These are phyloP conservation scores for Hawksworthiomyces lignivorus DNA, from an alignment of 2,329 filamentous ascomycete genomes.

Conservation along the genomic window DNA sequence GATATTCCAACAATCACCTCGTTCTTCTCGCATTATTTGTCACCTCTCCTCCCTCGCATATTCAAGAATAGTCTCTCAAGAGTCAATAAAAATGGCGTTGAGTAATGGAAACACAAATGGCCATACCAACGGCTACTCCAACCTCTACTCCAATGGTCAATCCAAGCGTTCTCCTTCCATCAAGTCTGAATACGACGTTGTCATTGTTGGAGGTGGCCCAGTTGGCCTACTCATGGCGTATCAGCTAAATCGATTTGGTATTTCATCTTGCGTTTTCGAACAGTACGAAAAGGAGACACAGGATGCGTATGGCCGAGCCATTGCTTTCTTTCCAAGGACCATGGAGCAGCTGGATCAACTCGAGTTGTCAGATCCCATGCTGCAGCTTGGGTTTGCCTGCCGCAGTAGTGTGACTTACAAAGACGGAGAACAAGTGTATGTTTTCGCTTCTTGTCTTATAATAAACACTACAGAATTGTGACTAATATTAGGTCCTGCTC, in stretches of 20 bases:
- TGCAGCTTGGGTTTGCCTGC: conserved; percentile 45
- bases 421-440: conserved; percentile 32
- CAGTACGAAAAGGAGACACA: conserved; percentile 39
- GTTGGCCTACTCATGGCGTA: conserved; percentile 37
- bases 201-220: conserved; percentile 37
- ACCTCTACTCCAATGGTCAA: too few species aligned
- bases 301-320: conserved; percentile 45
- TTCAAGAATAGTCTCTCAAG: too few species aligned
- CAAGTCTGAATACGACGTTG: conserved; percentile 18
- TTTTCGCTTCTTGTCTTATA: too few species aligned
- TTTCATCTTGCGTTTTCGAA: conserved; percentile 39
- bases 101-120: too few species aligned
- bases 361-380: conserved; percentile 38
- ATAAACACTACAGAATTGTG: too few species aligned
- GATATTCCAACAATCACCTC: too few species aligned
- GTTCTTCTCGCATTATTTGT: too few species aligned
- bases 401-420: conserved; percentile 42
- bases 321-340: conserved; percentile 44
- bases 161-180: too few species aligned
- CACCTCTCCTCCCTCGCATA: too few species aligned
- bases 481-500: too few species aligned
- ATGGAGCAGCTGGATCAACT: conserved; percentile 46
- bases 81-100: too few species aligned
- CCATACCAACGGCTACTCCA: too few species aligned
- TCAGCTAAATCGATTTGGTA: conserved; percentile 34